A percentile compares a stretch with the other conserved stretches of the same genome.
These are phyloP conservation scores for Juglanconis juglandina DNA, from an alignment of 2,329 filamentous ascomycete genomes.

Conservation along the genomic window DNA sequence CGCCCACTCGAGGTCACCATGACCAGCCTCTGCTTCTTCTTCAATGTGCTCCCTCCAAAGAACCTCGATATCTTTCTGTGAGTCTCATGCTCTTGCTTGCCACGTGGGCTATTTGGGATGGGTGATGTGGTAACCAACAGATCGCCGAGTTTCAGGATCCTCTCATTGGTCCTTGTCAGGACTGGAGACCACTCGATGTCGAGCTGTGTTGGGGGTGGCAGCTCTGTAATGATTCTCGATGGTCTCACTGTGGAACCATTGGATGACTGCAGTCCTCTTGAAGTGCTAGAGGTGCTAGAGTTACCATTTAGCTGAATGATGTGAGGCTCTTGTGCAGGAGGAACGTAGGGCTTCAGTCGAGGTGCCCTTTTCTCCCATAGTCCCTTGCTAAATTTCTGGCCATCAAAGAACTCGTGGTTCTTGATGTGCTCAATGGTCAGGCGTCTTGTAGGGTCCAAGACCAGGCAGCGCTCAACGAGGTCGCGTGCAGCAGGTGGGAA, in stretches of 20 bases:
- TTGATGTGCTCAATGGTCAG: constrained; percentile 95
- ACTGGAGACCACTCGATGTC: constrained; percentile 99
- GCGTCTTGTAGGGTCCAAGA: constrained; percentile 79
- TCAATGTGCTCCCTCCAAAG: constrained; percentile 85
- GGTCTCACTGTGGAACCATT: constrained; percentile 54
- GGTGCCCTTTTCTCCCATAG: constrained; percentile 91
- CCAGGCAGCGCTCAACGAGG: constrained; percentile 83
- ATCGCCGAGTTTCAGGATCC: constrained; percentile 92
- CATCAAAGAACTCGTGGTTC: constrained; percentile 92
- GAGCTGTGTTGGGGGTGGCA: constrained; percentile 92
- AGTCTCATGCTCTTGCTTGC: constrained; percentile 63
- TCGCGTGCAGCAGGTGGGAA: constrained; percentile 86
- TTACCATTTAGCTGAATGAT: constrained; percentile 70
- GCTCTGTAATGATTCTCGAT: constrained; percentile 83
- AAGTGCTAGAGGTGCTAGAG: constrained; percentile 24
- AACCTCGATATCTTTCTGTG: constrained; percentile 92
- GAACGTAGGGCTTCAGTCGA: constrained; percentile 76
- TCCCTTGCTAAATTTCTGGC: constrained; percentile 75
- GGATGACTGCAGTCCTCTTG: constrained; percentile 33
- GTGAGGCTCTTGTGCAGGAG: constrained; percentile 69
- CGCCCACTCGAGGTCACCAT: constrained; percentile 92
- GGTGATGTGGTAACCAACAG: constrained; percentile 79
- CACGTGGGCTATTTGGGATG: constrained; percentile 68
- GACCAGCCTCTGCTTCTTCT: constrained; percentile 88
- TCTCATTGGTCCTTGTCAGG: constrained; percentile 82